A percentile compares a stretch with the other conserved stretches of the same genome.
Conservation (phyloP, 2,329 filamentous ascomycete genomes). For the Leptographium lundbergii region DNA sequence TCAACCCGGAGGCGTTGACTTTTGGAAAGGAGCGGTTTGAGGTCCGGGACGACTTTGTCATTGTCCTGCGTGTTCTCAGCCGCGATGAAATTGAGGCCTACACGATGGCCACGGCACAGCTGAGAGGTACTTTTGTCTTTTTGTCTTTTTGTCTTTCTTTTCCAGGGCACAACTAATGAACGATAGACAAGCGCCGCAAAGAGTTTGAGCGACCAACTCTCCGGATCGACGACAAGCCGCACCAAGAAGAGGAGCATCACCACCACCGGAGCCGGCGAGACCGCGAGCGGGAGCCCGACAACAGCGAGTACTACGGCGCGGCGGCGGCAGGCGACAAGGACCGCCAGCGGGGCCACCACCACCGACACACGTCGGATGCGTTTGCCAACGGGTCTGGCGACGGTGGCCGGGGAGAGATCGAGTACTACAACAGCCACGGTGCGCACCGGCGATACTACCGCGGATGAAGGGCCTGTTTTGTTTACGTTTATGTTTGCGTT, state of each 20-base stretch:
- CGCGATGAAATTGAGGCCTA: conserved; percentile 86
- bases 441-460: conserved; percentile 6
- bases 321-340: background rate
- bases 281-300: conserved; percentile 10
- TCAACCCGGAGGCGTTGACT: conserved; percentile 79
- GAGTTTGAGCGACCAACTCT: conserved; percentile 18
- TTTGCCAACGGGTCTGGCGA: background rate
- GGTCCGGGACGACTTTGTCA: conserved; percentile 84
- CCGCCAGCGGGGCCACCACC: background rate
- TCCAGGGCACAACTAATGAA: background rate
- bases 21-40: conserved; percentile 85
- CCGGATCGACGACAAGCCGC: background rate
- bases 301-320: background rate
- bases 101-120: conserved; percentile 65
- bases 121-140: conserved; percentile 47
- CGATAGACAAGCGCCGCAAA: conserved; percentile 24
- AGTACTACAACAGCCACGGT: conserved; percentile 8
- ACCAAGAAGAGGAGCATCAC: conserved; percentile 3
- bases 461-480: background rate
- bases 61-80: conserved; percentile 75
- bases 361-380: conserved; percentile 6
- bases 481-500: background rate
- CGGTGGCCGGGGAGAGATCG: conserved; percentile 3
- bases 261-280: conserved; percentile 1
- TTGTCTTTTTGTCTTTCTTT: background rate